Evolutionary conservation across 1,284 basidiomycete species (phyloP).

Genomic region (Cutaneotrichosporon cutaneum): DNA sequence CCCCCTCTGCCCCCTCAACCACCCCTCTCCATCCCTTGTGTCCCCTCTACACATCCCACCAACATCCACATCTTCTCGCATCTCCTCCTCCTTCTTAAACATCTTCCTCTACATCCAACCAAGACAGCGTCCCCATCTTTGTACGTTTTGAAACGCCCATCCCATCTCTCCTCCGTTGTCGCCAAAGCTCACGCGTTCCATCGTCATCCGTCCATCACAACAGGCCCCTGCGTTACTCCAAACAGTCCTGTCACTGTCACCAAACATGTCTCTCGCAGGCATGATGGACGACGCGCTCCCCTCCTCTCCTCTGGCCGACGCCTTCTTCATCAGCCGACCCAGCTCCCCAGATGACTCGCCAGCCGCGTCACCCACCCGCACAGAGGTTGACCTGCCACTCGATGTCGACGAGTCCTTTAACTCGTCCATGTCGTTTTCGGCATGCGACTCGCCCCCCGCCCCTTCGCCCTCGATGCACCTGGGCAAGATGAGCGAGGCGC

Average conservation of each 20-base stretch:
- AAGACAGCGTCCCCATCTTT: neutral
- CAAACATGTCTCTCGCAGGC: neutral
- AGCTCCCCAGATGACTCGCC: slow-evolving; percentile 32
- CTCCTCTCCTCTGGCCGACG: slow-evolving; percentile 47
- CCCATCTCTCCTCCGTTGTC: neutral
- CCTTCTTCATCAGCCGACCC: slow-evolving; percentile 37
- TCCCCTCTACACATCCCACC: neutral
- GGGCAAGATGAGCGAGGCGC: slow-evolving; percentile 7
- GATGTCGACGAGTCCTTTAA: slow-evolving; percentile 54
- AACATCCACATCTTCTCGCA: neutral
- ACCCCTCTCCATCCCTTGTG: too few relatives aligned
- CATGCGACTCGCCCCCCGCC: slow-evolving; percentile 30
- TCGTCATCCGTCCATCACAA: neutral
- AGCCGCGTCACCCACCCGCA: slow-evolving; percentile 42
- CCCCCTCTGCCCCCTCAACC: too few relatives aligned
- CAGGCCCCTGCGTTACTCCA: slow-evolving; percentile 7
- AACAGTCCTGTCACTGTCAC: slow-evolving; percentile 3
- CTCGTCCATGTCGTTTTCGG: slow-evolving; percentile 48
- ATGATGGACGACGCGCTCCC: slow-evolving; percentile 40
- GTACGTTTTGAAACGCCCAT: neutral
- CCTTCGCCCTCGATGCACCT: slow-evolving; percentile 19
- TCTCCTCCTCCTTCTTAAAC: neutral
- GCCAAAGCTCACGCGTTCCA: neutral
- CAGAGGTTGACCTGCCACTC: slow-evolving; percentile 46
- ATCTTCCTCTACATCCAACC: neutral